Evolutionary conservation across 1,284 basidiomycete genomes (phyloP).

Genomic region (Trametes polyzona): DNA sequence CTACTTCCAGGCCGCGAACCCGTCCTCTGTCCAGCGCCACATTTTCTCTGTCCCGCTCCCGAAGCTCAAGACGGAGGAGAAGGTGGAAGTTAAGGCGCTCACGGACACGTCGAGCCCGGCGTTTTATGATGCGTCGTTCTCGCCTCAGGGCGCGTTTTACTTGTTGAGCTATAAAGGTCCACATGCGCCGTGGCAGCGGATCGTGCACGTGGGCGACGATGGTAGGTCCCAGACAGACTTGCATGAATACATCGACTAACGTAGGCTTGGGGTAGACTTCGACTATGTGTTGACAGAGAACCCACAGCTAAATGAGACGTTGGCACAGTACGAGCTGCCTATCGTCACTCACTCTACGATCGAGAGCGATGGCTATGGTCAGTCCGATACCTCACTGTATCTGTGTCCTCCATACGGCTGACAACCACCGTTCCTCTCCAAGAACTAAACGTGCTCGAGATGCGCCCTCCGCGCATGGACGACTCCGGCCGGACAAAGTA

Average conservation of each 20-base stretch:
- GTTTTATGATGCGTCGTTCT: slow-evolving; percentile 76
- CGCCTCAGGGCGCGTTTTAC: slow-evolving; percentile 85
- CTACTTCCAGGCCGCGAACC: slow-evolving; percentile 90
- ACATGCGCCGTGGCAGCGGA: slow-evolving; percentile 83
- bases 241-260: neutral
- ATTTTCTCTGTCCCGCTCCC: slow-evolving; percentile 80
- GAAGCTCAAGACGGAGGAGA: slow-evolving; percentile 34
- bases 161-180: slow-evolving; percentile 83
- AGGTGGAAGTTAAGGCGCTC: slow-evolving; percentile 54
- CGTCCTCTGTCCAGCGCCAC: slow-evolving; percentile 83
- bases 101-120: slow-evolving; percentile 68
- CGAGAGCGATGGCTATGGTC: slow-evolving; percentile 80
- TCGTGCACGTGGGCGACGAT: slow-evolving; percentile 66
- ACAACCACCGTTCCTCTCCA: neutral
- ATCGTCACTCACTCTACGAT: slow-evolving; percentile 74
- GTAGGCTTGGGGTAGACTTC: slow-evolving; percentile 49
- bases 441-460: slow-evolving; percentile 89
- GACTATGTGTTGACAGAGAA: slow-evolving; percentile 77
- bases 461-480: slow-evolving; percentile 91
- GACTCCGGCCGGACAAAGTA: slow-evolving; percentile 91
- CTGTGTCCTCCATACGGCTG: slow-evolving; percentile 21
- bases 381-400: no score
- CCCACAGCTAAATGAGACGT: slow-evolving; percentile 68
- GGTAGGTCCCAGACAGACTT: slow-evolving; percentile 43
- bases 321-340: slow-evolving; percentile 74